A percentile compares a stretch with the other conserved stretches of the same genome.
phyloP scores from a whole-genome alignment of 2,329 filamentous ascomycete genomes.

The Paecilomyces variotii region DNA sequence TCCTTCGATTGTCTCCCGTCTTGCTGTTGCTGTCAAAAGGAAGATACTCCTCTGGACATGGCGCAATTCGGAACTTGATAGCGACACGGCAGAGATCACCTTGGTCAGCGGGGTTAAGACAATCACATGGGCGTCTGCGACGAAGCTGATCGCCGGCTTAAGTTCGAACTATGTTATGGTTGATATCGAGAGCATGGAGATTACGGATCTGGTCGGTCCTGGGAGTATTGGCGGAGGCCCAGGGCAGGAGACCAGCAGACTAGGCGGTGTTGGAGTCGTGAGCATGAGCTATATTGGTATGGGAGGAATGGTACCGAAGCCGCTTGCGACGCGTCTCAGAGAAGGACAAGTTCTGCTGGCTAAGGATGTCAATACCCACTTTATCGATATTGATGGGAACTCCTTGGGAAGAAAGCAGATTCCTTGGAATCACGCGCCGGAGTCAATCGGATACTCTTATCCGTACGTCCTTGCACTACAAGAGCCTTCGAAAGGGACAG shows the following conservation, averaged over 20 bases:
- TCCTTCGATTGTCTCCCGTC: constrained; percentile 80
- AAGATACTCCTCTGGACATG: constrained; percentile 87
- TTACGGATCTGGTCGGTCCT: constrained; percentile 71
- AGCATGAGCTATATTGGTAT: constrained; percentile 97
- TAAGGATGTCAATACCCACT: constrained; percentile 94
- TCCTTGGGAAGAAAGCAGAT: constrained; percentile 76
- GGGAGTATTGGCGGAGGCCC: constrained; percentile 61
- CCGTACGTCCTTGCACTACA: constrained; percentile 88
- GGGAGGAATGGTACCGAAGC: constrained; percentile 83
- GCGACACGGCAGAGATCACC: constrained; percentile 66
- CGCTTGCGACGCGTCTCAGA: constrained; percentile 71
- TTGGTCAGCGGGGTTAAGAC: constrained; percentile 79
- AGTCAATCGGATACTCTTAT: constrained; percentile 91
- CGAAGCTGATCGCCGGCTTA: constrained; percentile 80
- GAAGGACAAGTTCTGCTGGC: constrained; percentile 85
- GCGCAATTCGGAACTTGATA: constrained; percentile 82
- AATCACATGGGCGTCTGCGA: constrained; percentile 84
- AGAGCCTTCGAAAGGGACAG: constrained; percentile 67
- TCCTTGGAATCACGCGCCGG: constrained; percentile 83
- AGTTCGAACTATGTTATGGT: constrained; percentile 86
- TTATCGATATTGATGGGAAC: constrained; percentile 77
- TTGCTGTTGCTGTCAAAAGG: constrained; percentile 89
- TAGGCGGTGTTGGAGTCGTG: constrained; percentile 73
- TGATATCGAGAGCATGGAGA: constrained; percentile 65
- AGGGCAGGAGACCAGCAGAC: constrained; percentile 60